phyloP scores from a whole-genome alignment of 805 yeast genomes.

The Candida tallmaniae region DNA sequence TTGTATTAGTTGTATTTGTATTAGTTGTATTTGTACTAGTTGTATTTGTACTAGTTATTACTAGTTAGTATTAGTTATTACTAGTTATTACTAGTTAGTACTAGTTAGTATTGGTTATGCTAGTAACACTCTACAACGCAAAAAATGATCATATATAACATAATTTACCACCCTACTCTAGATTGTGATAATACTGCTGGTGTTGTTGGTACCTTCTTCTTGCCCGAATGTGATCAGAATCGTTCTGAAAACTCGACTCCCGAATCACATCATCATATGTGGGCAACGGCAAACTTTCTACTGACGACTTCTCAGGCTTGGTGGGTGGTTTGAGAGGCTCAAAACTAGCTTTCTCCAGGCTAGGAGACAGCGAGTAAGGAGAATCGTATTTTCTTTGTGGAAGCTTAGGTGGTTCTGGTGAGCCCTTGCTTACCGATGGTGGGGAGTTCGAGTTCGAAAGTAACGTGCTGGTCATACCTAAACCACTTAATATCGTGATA shows the following conservation, averaged over 20 bases:
- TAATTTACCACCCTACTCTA: constrained; percentile 11
- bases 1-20: no score
- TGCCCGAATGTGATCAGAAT: constrained; percentile 29
- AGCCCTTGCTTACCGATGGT: background rate
- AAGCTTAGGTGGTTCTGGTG: background rate
- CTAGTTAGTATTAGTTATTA: no score
- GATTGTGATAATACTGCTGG: constrained; percentile 20
- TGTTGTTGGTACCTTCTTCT: constrained; percentile 31
- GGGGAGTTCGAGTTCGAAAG: background rate
- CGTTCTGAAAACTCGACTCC: constrained; percentile 26
- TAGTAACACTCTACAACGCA: no score
- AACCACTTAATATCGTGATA: constrained; percentile 31
- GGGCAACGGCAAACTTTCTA: constrained; percentile 19
- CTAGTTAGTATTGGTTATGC: no score
- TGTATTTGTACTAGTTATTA: no score
- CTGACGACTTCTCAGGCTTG: constrained; percentile 1
- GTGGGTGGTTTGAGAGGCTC: constrained; percentile 6
- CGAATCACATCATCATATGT: constrained; percentile 36
- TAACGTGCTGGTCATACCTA: constrained; percentile 1
- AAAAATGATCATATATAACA: no score
- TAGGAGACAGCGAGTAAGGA: background rate
- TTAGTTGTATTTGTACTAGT: no score
- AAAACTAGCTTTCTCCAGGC: no score
- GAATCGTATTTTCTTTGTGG: background rate
- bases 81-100: no score